Evolutionary conservation across 192 early-diverging fungal genomes (phyloP), one percentile per base, ranked within the genome.

Genomic region (Coemansia sp.): DNA sequence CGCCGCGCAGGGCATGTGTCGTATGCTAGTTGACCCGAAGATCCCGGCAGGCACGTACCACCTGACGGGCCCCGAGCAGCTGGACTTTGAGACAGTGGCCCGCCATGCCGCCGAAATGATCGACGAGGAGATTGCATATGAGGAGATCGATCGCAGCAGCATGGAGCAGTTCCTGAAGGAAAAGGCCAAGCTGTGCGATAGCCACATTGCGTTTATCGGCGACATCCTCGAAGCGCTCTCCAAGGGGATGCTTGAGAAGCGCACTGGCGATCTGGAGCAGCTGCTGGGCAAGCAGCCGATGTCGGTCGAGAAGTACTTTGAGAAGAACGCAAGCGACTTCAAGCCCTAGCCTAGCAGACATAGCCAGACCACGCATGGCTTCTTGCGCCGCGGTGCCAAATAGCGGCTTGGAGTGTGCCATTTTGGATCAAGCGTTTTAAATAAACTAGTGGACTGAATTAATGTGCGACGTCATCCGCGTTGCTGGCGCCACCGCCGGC

Each of bases 311-410:
- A 33, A 42, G 21, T 80, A 63, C 50, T 46, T 71, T 19, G 58
- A 70, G 54, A 73, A 74, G 65, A 74, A 71, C 33, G 61, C 71
- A 21, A 33, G 48, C 48, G 71, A 71, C 58, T 80, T 80, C 29
- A 73, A 71, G 71, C 77, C 71, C 21, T 25, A 58, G 27, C 5
- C 18, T n/a, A n/a, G n/a, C n/a, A n/a, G n/a, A n/a, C n/a, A n/a
- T n/a, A n/a, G n/a, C n/a, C n/a, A n/a, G 18, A 22, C 27, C 8
- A 21, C 16, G 19, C 19, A 40, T 40, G 12, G 35, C n/a, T 10
- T 40, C 35, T 16, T 16, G 35, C 5, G 12, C n/a, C n/a, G 35
- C 35, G n/a, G 12, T 40, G 35, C 35, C 35, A 16, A 40, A 40
- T 40, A 16, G 12, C n/a, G 12, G 35, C n/a, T 40, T 40, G n/a